phyloP scores from a whole-genome alignment of 441 rosid species.

The Adansonia grandidieri region DNA sequence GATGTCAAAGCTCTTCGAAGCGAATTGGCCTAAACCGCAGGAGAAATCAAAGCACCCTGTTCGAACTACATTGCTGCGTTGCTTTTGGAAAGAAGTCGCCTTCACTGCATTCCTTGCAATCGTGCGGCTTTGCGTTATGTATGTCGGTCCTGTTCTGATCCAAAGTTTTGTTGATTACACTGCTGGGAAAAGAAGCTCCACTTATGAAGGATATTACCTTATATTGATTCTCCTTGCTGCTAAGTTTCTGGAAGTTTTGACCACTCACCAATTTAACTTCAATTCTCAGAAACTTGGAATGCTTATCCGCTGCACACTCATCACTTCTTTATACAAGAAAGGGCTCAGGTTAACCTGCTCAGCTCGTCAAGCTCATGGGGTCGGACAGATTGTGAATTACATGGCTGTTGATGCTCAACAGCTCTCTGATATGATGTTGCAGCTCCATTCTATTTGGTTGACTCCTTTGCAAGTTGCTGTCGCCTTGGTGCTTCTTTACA shows the following conservation, averaged over 20 bases:
- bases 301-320: slow-evolving; percentile 79
- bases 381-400: slow-evolving; percentile 92
- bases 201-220: slow-evolving; percentile 77
- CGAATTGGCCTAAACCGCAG: slow-evolving; percentile 76
- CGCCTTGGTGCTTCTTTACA: slow-evolving; percentile 68
- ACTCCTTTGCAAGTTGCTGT: slow-evolving; percentile 80
- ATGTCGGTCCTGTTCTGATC: slow-evolving; percentile 80
- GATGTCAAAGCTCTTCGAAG: slow-evolving; percentile 62
- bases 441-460: slow-evolving; percentile 89
- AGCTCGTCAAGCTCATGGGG: slow-evolving; percentile 90
- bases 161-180: slow-evolving; percentile 81
- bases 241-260: slow-evolving; percentile 74
- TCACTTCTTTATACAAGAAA: slow-evolving; percentile 79
- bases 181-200: slow-evolving; percentile 68
- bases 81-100: slow-evolving; percentile 79
- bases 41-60: slow-evolving; percentile 70
- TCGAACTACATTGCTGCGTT: slow-evolving; percentile 66
- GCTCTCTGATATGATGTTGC: slow-evolving; percentile 94
- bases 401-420: slow-evolving; percentile 98
- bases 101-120: slow-evolving; percentile 79
- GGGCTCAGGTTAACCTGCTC: slow-evolving; percentile 79
- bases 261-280: slow-evolving; percentile 81
- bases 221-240: slow-evolving; percentile 70
- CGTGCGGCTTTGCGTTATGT: slow-evolving; percentile 70
- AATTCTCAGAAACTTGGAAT: slow-evolving; percentile 88